Base-by-base conservation (phyloP, 2,329 filamentous ascomycete species). In the Grosmannia clavigera region DNA sequence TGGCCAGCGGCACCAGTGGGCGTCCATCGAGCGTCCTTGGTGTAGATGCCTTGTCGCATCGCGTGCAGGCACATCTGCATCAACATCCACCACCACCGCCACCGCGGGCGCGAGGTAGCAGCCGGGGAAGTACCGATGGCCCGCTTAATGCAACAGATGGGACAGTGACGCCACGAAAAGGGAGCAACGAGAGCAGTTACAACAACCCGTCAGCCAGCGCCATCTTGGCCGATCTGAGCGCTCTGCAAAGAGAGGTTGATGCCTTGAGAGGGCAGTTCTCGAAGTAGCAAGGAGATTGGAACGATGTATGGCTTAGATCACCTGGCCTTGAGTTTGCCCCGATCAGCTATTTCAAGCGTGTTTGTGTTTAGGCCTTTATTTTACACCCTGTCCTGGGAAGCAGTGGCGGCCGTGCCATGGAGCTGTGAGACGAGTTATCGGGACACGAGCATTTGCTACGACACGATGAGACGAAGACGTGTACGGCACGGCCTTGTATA, bases 221-320 rank as follows among this genome's bases (percentile, higher is more conserved):
- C 67, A 89, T 92, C 61, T 71, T 92, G 65, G 86, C 86, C 1
- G 87, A 92, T 69, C 72, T 92, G 60, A 81, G 82, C 55, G 83
- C 84, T 27, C 72, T 92, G 63, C 87, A 90, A 71, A 80, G 81
- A 68, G 88, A 92, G 68, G 87, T 92, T 48, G 87, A 92, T 71
- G 86, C 82, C 4, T 67, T 87, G 53, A 75, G 81, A 66, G 76
- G 73, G 9, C 62, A 62, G 56, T 64, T 60, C 38, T 29, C 16
- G 2, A 55, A 55, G 51, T 51, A 22, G n/a, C 12, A 38, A 7
- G 46, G 35, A 4, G 52, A 27, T 27, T 5, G 38, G 19, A 46
- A 48, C 27, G 10, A 10, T 51, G 48, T n/a, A 50, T 50, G 12
- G 10, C n/a, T 12, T 22, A 50, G 40, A 40, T 25, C n/a, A 2